These are phyloP conservation scores for Dryadomyces quercus-mongolicae DNA, from an alignment of 2,329 filamentous ascomycete genomes.

Conservation along the genomic window DNA sequence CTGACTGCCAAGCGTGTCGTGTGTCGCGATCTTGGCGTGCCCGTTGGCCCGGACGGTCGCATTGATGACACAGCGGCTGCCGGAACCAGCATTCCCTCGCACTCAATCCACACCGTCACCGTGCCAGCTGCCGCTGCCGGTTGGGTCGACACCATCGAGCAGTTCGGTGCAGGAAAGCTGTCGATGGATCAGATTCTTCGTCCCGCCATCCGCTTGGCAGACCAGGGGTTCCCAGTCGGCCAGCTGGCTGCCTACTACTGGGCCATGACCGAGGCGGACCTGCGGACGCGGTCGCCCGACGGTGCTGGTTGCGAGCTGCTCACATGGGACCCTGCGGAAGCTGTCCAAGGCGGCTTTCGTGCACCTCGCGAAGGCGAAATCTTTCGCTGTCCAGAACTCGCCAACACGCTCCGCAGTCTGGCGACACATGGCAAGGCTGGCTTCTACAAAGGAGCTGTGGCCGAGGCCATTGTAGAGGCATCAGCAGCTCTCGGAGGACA, in stretches of 20 bases:
- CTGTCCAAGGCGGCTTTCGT: slow-evolving; percentile 51
- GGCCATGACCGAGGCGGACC: slow-evolving; percentile 13
- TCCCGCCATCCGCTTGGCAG: slow-evolving; percentile 73
- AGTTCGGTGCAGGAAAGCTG: slow-evolving; percentile 75
- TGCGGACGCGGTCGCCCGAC: slow-evolving; percentile 56
- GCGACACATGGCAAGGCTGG: slow-evolving; percentile 71
- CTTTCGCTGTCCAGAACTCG: slow-evolving; percentile 70
- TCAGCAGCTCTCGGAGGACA: slow-evolving; percentile 62
- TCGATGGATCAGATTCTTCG: slow-evolving; percentile 60
- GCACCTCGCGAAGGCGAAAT: slow-evolving; percentile 70
- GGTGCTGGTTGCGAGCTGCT: slow-evolving; percentile 62
- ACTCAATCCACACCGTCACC: slow-evolving; percentile 66
- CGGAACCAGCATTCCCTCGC: slow-evolving; percentile 49
- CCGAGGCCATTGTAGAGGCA: slow-evolving; percentile 66
- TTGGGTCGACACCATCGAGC: slow-evolving; percentile 81
- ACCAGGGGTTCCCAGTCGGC: slow-evolving; percentile 77
- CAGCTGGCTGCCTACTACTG: slow-evolving; percentile 40
- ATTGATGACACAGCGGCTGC: slow-evolving; percentile 14
- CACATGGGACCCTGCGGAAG: slow-evolving; percentile 55
- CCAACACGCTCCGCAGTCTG: slow-evolving; percentile 64
- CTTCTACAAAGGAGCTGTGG: slow-evolving; percentile 77
- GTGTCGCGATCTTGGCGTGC: slow-evolving; percentile 55
- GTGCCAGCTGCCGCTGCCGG: slow-evolving; percentile 50
- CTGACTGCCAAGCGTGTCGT: slow-evolving; percentile 56
- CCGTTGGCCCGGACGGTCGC: slow-evolving; percentile 4